These are phyloP conservation scores for Pestalotiopsis sp. DNA, from an alignment of 2,329 filamentous ascomycete species.

Conservation along the genomic window DNA sequence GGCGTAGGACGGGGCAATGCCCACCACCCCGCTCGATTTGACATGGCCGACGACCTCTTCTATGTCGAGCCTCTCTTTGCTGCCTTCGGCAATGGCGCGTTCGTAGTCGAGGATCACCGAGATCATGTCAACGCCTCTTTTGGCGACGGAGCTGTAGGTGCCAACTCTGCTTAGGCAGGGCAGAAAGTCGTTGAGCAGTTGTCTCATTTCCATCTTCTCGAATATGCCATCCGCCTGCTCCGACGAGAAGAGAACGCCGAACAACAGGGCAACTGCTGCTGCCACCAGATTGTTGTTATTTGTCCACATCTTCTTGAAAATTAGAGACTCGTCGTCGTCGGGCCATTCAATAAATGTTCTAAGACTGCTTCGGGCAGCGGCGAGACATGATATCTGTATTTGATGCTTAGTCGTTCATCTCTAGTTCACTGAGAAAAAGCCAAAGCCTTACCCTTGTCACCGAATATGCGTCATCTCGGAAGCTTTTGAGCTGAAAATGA, in stretches of 20 bases:
- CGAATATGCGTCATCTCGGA: background rate
- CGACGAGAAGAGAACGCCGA: background rate
- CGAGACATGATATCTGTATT: conserved; percentile 2
- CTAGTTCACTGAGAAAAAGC: background rate
- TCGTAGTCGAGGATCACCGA: conserved; percentile 4
- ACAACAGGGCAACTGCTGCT: background rate
- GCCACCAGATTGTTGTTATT: conserved; percentile 6
- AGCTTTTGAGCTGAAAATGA: conserved; percentile 6
- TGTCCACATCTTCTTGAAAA: conserved; percentile 8
- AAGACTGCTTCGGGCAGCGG: conserved; percentile 3
- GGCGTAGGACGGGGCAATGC: conserved; percentile 1
- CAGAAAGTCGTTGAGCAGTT: conserved; percentile 1
- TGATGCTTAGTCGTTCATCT: background rate
- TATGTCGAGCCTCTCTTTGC: background rate
- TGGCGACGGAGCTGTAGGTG: conserved; percentile 2
- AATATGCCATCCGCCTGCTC: conserved; percentile 2
- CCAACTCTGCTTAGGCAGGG: conserved; percentile 1
- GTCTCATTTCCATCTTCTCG: conserved; percentile 10
- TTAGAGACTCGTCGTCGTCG: background rate
- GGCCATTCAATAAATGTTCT: conserved; percentile 6
- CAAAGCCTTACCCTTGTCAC: background rate
- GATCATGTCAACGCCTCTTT: background rate
- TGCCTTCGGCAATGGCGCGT: background rate
- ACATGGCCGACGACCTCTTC: background rate
- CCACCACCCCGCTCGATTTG: conserved; percentile 1